These are phyloP conservation scores for Tolypocladium sp. DNA, from an alignment of 2,329 filamentous ascomycete genomes.

Conservation along the genomic window DNA sequence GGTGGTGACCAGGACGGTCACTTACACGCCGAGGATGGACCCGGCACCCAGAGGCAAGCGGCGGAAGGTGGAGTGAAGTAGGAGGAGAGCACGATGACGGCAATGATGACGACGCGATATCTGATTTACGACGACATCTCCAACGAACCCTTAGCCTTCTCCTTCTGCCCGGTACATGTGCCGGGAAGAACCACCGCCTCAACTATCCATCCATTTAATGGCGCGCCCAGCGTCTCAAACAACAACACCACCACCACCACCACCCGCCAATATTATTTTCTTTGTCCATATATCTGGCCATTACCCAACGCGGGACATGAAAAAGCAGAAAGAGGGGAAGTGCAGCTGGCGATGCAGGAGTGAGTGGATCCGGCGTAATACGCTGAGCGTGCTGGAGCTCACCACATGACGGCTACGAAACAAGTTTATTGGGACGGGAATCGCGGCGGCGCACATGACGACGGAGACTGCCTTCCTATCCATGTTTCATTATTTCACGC, in stretches of 20 bases:
- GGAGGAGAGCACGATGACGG: not conserved
- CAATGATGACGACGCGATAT: not conserved
- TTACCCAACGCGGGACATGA: not conserved
- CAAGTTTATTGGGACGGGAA: not conserved
- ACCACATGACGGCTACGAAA: constrained; percentile 5
- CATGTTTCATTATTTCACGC: not conserved
- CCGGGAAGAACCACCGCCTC: not conserved
- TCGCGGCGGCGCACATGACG: not conserved
- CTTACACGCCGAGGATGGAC: constrained; percentile 78
- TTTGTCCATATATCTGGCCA: not conserved
- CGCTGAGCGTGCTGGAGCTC: not conserved
- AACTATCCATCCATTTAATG: not conserved
- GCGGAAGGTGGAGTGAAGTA: constrained; percentile 53
- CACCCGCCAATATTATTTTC: not conserved
- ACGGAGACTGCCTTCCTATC: not conserved
- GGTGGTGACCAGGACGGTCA: constrained; percentile 89
- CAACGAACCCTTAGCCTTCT: not conserved
- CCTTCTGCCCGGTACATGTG: not conserved
- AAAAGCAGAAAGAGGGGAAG: not conserved
- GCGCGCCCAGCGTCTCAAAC: not conserved
- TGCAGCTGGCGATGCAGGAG: not conserved
- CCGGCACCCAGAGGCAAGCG: constrained; percentile 89
- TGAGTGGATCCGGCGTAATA: not conserved
- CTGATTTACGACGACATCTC: not conserved
- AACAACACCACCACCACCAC: not conserved